Evolutionary conservation across 768 basidiomycete genomes (phyloP), one percentile per base, ranked within the genome.

Genomic region (Leccinum imitatum): DNA sequence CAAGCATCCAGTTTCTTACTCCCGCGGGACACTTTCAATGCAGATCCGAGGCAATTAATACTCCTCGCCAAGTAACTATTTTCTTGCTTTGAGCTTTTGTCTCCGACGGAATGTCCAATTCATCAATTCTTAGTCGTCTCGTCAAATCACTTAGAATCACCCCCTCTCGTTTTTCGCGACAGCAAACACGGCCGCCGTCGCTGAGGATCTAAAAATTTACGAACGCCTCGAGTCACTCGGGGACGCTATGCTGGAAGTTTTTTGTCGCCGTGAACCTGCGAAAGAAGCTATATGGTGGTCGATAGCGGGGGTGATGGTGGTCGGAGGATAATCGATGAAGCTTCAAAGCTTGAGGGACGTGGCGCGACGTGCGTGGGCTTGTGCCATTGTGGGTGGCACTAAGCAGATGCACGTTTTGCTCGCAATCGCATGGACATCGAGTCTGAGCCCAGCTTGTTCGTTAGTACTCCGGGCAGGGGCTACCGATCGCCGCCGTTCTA

Each of bases 161-260:
- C 87, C 3, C 62, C 80, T 9, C 19, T 70, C 27, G 0, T 69
- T 83, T 4, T 73, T 92, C 35, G 75, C 75, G 3, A 78, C 77
- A 0, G 89, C 90, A 0, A 75, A 83, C 14, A 87, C 86, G 0
- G 84, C 88, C 0, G 85, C 89, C 0, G 78, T 78, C 3, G 80
- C 89, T 1, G 81, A 82, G 10, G 31, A 31, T 31, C 31, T 31
- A 11, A 31, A 31, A 3, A 5, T 10, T 31, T 31, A 31, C 31
- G 31, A 31, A 31, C 31, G 10, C 31, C 31, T 31, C 31, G 90
- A 92, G 67, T 85, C 86, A 0, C 79, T 92, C 6, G 90, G 90
- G 1, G 90, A 92, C 65, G 84, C 85, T 0, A 87, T 89, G 2
- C 78, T 92, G 31, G 91, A 92, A 68, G 89, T 31, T 84, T 61